These are phyloP conservation scores for Tephrocybe sp. DNA, from an alignment of 768 basidiomycete genomes.

Conservation along the genomic window DNA sequence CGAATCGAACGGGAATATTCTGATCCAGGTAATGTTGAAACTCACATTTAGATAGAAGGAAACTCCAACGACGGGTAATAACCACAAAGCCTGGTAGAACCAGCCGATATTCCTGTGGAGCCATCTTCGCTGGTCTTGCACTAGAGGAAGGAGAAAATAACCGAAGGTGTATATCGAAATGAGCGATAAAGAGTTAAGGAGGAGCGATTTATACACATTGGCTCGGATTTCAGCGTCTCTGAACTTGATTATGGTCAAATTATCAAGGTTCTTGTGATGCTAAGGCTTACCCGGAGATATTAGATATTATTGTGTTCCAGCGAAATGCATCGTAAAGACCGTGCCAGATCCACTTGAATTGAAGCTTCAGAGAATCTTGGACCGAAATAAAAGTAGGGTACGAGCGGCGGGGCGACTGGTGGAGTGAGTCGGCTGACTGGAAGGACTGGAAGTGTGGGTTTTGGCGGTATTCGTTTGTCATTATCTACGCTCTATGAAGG, in stretches of 20 bases:
- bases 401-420: slow-evolving; percentile 42
- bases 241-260: slow-evolving; percentile 12
- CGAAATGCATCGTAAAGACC: slow-evolving; percentile 74
- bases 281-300: slow-evolving; percentile 51
- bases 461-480: slow-evolving; percentile 17
- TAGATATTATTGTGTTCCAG: slow-evolving; percentile 63
- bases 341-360: slow-evolving; percentile 54
- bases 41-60: slow-evolving; percentile 85
- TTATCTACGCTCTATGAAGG: neutral
- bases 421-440: slow-evolving; percentile 26
- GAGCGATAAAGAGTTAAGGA: slow-evolving; percentile 72
- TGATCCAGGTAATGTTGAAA: slow-evolving; percentile 11
- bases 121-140: slow-evolving; percentile 63
- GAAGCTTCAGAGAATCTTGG: slow-evolving; percentile 57
- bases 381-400: slow-evolving; percentile 75
- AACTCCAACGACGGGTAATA: slow-evolving; percentile 70
- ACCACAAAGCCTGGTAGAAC: slow-evolving; percentile 79
- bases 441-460: slow-evolving; percentile 24
- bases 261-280: neutral
- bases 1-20: neutral
- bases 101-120: slow-evolving; percentile 70
- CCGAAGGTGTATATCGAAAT: slow-evolving; percentile 78
- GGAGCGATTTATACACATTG: slow-evolving; percentile 72
- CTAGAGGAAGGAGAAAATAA: slow-evolving; percentile 65
- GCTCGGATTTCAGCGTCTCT: slow-evolving; percentile 78